Conservation (phyloP, 140 eudicot genomes). For the Anethum foeniculum region DNA sequence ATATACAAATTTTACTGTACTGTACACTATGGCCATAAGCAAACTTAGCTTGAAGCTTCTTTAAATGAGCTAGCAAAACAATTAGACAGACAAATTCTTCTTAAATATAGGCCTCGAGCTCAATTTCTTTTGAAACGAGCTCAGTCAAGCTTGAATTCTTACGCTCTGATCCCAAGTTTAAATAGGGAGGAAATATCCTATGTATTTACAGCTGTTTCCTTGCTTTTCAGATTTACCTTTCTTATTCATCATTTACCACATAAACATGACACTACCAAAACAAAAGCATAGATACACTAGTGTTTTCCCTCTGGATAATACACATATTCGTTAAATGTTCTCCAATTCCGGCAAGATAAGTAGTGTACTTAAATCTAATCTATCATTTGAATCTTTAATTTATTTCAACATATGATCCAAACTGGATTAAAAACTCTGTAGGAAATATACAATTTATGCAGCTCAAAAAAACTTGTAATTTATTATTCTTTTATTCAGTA, state of each 20-base stretch:
- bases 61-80: neutral
- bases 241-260: too few relatives aligned
- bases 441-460: too few relatives aligned
- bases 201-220: too few relatives aligned
- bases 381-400: neutral
- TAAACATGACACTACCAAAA: neutral
- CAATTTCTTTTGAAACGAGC: too few relatives aligned
- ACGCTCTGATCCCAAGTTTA: neutral
- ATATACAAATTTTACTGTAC: neutral
- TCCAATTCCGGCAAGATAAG: neutral
- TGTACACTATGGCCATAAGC: neutral
- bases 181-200: neutral
- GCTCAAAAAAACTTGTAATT: too few relatives aligned
- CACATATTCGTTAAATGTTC: neutral
- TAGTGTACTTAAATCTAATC: neutral
- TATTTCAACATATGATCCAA: neutral
- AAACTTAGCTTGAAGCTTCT: neutral
- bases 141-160: too few relatives aligned
- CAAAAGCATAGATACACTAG: neutral
- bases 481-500: too few relatives aligned
- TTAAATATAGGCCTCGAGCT: neutral
- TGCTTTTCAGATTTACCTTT: too few relatives aligned
- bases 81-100: neutral
- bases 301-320: neutral
- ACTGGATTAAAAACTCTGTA: too few relatives aligned